Evolutionary conservation across 2,329 filamentous ascomycete genomes (phyloP), one percentile per base, ranked within the genome.

Genomic region (Plectosphaerella plurivora): DNA sequence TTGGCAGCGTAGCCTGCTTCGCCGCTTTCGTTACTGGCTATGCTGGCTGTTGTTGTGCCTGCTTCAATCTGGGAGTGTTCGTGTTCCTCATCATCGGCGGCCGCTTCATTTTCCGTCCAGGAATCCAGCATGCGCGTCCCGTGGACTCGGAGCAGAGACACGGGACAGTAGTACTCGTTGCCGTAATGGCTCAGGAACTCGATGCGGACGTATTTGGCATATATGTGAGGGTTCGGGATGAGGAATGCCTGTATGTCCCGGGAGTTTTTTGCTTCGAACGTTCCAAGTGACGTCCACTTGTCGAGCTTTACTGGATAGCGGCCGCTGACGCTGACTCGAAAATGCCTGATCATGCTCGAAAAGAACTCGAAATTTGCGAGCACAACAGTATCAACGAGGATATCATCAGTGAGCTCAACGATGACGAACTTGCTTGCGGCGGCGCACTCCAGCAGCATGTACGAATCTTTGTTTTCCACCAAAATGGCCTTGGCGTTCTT

Each of bases 361-460:
- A 99, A 99, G 75, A 99, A 99, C 68, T 99, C 94, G 62, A 95
- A 99, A 67, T 99, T 99, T 56, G 93, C 94, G 51, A 99, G 78
- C n/a, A 97, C 94, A 41, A 99, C 79, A 0, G 94, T 99, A 66
- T 99, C 94, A 53, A 99, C 88, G 45, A 96, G 79, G 52, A 87
- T 83, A 52, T 86, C 83, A 63, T 96, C 91, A 68, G 91, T 97
- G 28, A 99, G 78, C 71, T 99, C 94, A 55, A 99, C 84, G 55
- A 97, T 92, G 57, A 97, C 79, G 65, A 95, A 97, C 69, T 97
- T 97, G 73, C 95, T 93, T 60, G 86, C 76, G 18, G 85, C 85
- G 5, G 86, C 84, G 70, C 94, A 99, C 66, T 93, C 89, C 59
- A 97, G 89, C 45, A 97, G 79, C 91, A 99, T 96, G 69, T 99